Evolutionary conservation across 2,329 filamentous ascomycete genomes (phyloP), one percentile per base, ranked within the genome.

Genomic region (Sporothrix luriei): DNA sequence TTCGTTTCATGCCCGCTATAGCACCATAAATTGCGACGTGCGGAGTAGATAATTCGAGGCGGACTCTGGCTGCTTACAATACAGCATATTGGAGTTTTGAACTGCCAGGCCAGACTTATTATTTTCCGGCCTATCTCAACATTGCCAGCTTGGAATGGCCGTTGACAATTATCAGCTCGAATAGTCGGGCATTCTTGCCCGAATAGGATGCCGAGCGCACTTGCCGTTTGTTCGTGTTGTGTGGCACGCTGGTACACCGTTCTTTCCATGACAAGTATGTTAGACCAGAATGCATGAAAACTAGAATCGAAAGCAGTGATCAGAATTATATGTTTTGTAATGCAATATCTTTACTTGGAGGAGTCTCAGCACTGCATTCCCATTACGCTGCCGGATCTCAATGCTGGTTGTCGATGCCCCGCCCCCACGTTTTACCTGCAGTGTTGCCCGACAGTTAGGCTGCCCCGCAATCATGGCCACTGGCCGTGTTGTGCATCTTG

Each of bases 351-450:
- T 43, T 40, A 21, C 33, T 19, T 57, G 29, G 57, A 62, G 57
- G 38, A 46, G 10, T 21, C 16, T 11, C 2, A 62, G 4, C 21
- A 26, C 21, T 19, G 38, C 21, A 46, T 26, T 10, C n/a, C 5
- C 13, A 26, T 62, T 26, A 46, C 38, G 21, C 57, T 26, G 57
- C 19, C 57, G 33, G 14, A 26, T 16, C 57, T 26, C 33, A 21
- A 13, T 13, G 2, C 33, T 40, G 55, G 40, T 29, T 21, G 11
- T 13, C 13, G 48, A 21, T 54, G 64, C 66, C 66, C 66, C 66
- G 46, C 66, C 66, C 66, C 66, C 66, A 68, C 66, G 54, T 57
- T 68, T 49, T 61, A 6, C 24, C 40, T 24, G 40, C 26, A 16
- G 14, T 54, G 52, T 61, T 13, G 43, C 43, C 52, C 43, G n/a